Evolutionary conservation across 2,329 filamentous ascomycete species (phyloP), one percentile per base, ranked within the genome.

Genomic region (Davidsoniella eucalypti): DNA sequence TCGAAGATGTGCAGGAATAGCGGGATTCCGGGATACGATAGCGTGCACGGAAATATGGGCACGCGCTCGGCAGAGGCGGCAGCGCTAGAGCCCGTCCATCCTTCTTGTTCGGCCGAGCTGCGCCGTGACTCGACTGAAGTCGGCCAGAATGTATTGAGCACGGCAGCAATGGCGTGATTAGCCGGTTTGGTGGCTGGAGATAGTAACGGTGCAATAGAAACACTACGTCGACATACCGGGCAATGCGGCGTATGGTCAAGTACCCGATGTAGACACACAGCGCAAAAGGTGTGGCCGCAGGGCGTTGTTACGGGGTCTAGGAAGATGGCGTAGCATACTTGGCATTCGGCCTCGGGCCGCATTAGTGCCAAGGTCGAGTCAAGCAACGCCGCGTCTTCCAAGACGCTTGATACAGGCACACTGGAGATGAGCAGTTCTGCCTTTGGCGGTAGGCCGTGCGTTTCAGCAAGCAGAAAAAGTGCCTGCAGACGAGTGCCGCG

Each of bases 1-100:
- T 94, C 88, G 60, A 94, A 94, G n/a, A 95, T 76, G 58, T 93
- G 84, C 2, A 94, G 68, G 57, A 92, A 92, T 0, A 85, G 88
- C 0, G 83, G 86, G 76, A 90, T 87, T 1, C 73, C 70, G 1
- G 88, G 88, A 57, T 92, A 90, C 0, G 85, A 76, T 7, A 93
- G 65, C 0, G 86, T 87, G 64, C 84, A 92, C 29, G 93, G 75
- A 57, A 94, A 94, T 0, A 94, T 67, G 0, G 85, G 76, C 3
- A 81, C 73, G 36, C 39, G 39, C 10, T 47, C 44, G 16, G 38
- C 50, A 3, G 39, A 6, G 2, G 25, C 12, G 23, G 79, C 74
- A 16, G 77, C 69, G 8, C 78, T 76, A 3, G 73, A 71, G 43
- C 71, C 63, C 68, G 49, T 80, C 75, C 50, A 52, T 12, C 50